Conservation (phyloP, 495 filamentous ascomycete genomes). For the Ascodesmis nigricans region DNA sequence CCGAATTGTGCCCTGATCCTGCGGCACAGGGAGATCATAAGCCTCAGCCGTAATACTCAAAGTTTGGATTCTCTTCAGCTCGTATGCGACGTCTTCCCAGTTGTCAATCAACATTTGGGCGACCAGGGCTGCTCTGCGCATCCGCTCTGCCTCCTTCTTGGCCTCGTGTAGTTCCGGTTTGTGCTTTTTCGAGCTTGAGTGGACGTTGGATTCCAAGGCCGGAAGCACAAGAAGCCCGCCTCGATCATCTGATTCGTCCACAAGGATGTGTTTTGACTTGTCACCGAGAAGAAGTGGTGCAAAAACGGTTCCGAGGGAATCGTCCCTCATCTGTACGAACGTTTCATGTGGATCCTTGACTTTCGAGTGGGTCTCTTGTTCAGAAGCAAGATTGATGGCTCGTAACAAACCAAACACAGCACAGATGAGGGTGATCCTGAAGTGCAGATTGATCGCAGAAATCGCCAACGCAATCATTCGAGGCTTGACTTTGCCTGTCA, state of each 20-base stretch:
- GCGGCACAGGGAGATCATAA: conserved; percentile 20
- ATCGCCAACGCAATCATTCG: conserved; percentile 44
- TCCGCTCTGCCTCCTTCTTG: conserved; percentile 16
- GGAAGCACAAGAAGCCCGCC: conserved; percentile 18
- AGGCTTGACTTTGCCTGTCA: conserved; percentile 32
- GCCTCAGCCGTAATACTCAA: conserved; percentile 16
- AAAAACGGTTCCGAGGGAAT: conserved; percentile 39
- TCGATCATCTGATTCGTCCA: conserved; percentile 20
- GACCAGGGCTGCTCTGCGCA: conserved; percentile 17
- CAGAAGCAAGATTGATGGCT: conserved; percentile 15
- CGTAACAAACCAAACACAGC: conserved; percentile 40
- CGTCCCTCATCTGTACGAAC: conserved; percentile 35
- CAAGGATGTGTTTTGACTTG: conserved; percentile 19
- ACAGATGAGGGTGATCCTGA: conserved; percentile 39
- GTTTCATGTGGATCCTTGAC: conserved; percentile 15
- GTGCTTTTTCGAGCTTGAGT: conserved; percentile 9
- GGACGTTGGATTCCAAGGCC: conserved; percentile 10
- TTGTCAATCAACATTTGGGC: conserved; percentile 20
- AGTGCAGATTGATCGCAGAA: conserved; percentile 31
- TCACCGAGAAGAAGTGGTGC: conserved; percentile 41
- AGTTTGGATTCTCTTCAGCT: conserved; percentile 19
- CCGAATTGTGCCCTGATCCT: too few relatives aligned
- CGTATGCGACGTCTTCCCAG: conserved; percentile 20
- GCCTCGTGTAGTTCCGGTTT: conserved; percentile 12
- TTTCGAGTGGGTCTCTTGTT: conserved; percentile 12